A percentile compares a stretch with the other conserved stretches of the same genome.
Conservation (phyloP, 495 filamentous ascomycete genomes). For the Penicillium angulare region DNA sequence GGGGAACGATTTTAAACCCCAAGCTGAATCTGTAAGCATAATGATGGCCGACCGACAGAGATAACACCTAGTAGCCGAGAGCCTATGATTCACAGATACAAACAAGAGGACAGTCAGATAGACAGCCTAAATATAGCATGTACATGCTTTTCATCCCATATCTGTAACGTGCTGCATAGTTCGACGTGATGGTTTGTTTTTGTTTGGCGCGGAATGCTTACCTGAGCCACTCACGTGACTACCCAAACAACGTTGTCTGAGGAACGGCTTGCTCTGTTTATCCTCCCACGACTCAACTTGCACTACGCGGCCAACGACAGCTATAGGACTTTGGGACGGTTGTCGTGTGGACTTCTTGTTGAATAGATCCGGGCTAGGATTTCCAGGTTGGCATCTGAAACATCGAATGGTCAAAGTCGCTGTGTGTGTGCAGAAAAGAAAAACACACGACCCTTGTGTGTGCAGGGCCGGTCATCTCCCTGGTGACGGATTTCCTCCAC, state of each 20-base stretch:
- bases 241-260: slow-evolving; percentile 33
- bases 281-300: slow-evolving; percentile 23
- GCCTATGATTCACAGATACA: too few species aligned
- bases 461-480: slow-evolving; percentile 27
- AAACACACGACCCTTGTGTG: slow-evolving; percentile 8
- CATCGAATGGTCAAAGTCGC: slow-evolving; percentile 14
- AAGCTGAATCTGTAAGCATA: too few species aligned
- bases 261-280: slow-evolving; percentile 32
- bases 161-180: too few species aligned
- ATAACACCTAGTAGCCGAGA: too few species aligned
- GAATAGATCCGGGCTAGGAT: slow-evolving; percentile 1
- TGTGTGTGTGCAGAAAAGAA: slow-evolving; percentile 4
- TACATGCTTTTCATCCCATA: too few species aligned
- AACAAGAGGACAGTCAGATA: too few species aligned
- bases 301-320: slow-evolving; percentile 21
- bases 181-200: slow-evolving; percentile 7
- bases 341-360: neutral
- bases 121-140: too few species aligned
- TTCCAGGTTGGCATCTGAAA: neutral
- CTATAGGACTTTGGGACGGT: slow-evolving; percentile 10
- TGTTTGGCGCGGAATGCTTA: slow-evolving; percentile 23
- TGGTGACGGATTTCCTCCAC: slow-evolving; percentile 33
- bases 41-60: too few species aligned
- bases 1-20: too few species aligned
- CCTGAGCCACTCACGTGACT: slow-evolving; percentile 20